These are phyloP conservation scores for Tothia fuscella DNA, from an alignment of 2,329 filamentous ascomycete genomes.

Conservation along the genomic window DNA sequence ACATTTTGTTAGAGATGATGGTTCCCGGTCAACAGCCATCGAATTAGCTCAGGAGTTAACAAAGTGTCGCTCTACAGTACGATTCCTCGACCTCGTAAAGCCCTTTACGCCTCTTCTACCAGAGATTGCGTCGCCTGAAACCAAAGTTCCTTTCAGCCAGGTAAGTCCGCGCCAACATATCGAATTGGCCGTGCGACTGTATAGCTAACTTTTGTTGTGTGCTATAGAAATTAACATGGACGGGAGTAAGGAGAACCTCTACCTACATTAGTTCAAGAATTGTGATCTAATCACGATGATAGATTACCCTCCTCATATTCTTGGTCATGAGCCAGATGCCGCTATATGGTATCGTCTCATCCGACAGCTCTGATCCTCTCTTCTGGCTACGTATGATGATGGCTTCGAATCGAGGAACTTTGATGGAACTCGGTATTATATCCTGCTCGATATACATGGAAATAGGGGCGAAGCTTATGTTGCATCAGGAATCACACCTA, in stretches of 20 bases:
- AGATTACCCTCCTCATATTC: slow-evolving; percentile 84
- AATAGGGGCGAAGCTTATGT: slow-evolving; percentile 23
- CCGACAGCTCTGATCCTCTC: slow-evolving; percentile 85
- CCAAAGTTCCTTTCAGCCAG: slow-evolving; percentile 98
- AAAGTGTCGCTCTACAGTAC: slow-evolving; percentile 47
- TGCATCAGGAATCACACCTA: slow-evolving; percentile 60
- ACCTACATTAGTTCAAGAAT: neutral
- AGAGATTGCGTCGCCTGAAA: slow-evolving; percentile 97
- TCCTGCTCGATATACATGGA: neutral
- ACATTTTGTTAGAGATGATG: neutral
- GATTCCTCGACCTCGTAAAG: slow-evolving; percentile 99
- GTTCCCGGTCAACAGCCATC: too few relatives aligned
- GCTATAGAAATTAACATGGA: slow-evolving; percentile 37
- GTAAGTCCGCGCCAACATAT: slow-evolving; percentile 31
- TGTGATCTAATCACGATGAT: neutral
- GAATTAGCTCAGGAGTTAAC: neutral
- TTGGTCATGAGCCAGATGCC: slow-evolving; percentile 99
- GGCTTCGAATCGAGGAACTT: slow-evolving; percentile 91
- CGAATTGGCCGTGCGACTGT: neutral
- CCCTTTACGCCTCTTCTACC: slow-evolving; percentile 98
- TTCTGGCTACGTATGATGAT: slow-evolving; percentile 99
- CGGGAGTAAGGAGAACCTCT: slow-evolving; percentile 25
- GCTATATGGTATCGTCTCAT: slow-evolving; percentile 93
- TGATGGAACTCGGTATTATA: slow-evolving; percentile 85
- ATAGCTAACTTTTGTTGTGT: slow-evolving; percentile 7